Evolutionary conservation across 176 grass and related monocot species (phyloP), one percentile per base, ranked within the genome.

Genomic region (Zoysia japonica): DNA sequence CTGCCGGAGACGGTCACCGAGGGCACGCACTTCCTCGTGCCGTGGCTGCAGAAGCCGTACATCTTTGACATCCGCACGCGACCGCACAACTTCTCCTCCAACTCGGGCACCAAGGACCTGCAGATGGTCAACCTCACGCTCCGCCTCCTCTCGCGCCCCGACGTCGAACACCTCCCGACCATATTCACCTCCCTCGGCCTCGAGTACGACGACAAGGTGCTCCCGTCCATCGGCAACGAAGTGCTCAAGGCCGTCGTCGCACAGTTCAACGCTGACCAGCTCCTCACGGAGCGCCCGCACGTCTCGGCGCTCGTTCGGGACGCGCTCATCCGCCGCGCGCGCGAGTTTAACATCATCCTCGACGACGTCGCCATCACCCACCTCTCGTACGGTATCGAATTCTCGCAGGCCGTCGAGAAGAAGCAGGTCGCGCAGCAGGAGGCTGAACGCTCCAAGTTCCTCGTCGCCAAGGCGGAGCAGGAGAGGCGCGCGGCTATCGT

Each of bases 401-500:
- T 99, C 90, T 99, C 96, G 37, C 87, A 55, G 57, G 96, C 96
- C 69, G 96, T 99, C 41, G 96, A 99, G 88, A 99, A 99, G 92
- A 99, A 99, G 87, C 96, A 99, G 90, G 96, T 99, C 47, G 96
- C 96, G 13, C 96, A 99, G 84, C 96, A 96, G 85, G 96, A 99
- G 88, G 96, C 96, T 2, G 96, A 99, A 86, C 96, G 96, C 7
- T 99, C 96, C 75, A 99, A 99, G 84, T 99, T 99, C 92, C 92
- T 99, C 72, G 96, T 96, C 45, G 92, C 92, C 66, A 86, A 87
- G 67, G 95, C 95, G 0, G 95, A 98, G 86, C 95, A 98, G 78
- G 95, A 98, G 88, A 87, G 95, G 68, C 95, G 95, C 6, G 95
- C 95, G 7, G 95, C 95, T 10, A 91, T 98, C 11, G 87, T 98